These are phyloP conservation scores for Hymenoscyphus infarciens DNA, from an alignment of 2,329 filamentous ascomycete genomes.

Conservation along the genomic window DNA sequence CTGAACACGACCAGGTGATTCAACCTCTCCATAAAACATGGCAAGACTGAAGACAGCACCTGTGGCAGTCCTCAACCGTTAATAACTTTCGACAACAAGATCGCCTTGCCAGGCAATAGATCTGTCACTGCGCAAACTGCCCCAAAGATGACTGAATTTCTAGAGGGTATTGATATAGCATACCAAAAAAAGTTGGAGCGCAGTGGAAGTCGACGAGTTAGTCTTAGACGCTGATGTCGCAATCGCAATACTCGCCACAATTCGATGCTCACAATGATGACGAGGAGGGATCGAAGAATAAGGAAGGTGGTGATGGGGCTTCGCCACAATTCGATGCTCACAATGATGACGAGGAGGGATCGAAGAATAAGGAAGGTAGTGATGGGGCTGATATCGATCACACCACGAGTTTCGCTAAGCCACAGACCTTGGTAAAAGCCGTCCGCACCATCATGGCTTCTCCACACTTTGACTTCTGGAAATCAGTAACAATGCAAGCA, in stretches of 20 bases:
- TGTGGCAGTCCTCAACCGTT: too few relatives aligned
- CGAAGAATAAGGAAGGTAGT: slow-evolving; percentile 46
- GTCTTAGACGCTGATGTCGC: too few relatives aligned
- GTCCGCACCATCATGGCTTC: slow-evolving; percentile 40
- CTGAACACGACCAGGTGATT: too few relatives aligned
- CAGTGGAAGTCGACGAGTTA: too few relatives aligned
- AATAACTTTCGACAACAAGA: too few relatives aligned
- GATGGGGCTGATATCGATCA: slow-evolving; percentile 87
- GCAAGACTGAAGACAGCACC: too few relatives aligned
- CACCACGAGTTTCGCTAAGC: slow-evolving; percentile 95
- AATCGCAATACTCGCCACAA: slow-evolving; percentile 96
- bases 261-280: slow-evolving; percentile 97
- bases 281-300: slow-evolving; percentile 52
- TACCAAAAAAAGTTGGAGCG: too few relatives aligned
- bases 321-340: slow-evolving; percentile 96
- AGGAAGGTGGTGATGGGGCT: slow-evolving; percentile 55
- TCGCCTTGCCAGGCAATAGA: too few relatives aligned
- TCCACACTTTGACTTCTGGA: slow-evolving; percentile 31
- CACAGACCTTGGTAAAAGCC: slow-evolving; percentile 69
- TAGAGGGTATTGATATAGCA: too few relatives aligned
- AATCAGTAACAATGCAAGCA: slow-evolving; percentile 16
- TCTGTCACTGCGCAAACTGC: too few relatives aligned
- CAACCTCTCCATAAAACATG: too few relatives aligned
- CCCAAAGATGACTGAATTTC: too few relatives aligned
- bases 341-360: slow-evolving; percentile 74